phyloP scores from a whole-genome alignment of 345 rosid species.

The Kernera saxatilis region DNA sequence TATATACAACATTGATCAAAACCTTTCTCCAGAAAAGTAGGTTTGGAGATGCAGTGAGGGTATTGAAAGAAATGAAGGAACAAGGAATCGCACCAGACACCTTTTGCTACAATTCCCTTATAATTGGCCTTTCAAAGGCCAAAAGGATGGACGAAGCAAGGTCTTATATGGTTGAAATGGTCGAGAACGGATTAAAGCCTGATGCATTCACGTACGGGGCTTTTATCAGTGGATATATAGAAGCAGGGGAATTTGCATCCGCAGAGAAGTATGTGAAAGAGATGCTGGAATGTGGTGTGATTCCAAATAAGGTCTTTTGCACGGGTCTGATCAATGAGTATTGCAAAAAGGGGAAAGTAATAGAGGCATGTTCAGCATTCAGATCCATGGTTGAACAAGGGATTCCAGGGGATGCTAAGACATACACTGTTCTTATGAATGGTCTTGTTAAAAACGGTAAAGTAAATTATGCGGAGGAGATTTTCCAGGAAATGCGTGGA shows the following conservation, averaged over 20 bases:
- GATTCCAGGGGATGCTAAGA: conserved; percentile 44
- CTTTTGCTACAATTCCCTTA: conserved; percentile 64
- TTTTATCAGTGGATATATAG: conserved; percentile 52
- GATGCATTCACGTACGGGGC: conserved; percentile 65
- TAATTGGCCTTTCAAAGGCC: conserved; percentile 76
- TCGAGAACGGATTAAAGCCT: conserved; percentile 55
- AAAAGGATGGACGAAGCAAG: conserved; percentile 67
- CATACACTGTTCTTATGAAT: conserved; percentile 54
- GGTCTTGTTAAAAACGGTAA: conserved; percentile 59
- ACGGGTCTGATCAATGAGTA: conserved; percentile 52
- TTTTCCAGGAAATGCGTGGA: conserved; percentile 52
- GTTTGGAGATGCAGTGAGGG: conserved; percentile 46
- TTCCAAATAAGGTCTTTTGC: conserved; percentile 54
- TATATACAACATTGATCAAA: conserved; percentile 62
- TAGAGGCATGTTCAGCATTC: conserved; percentile 50
- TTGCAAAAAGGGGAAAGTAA: conserved; percentile 52
- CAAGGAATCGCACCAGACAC: conserved; percentile 56
- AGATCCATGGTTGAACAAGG: conserved; percentile 50
- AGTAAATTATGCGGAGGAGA: conserved; percentile 49
- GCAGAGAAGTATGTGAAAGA: conserved; percentile 57
- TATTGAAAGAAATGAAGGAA: conserved; percentile 54
- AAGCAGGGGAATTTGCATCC: conserved; percentile 48
- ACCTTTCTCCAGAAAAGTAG: conserved; percentile 45
- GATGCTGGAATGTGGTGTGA: conserved; percentile 55
- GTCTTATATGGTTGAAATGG: conserved; percentile 52